phyloP scores from a whole-genome alignment of 257 asterid genomes.

The Cordia subcordata region DNA sequence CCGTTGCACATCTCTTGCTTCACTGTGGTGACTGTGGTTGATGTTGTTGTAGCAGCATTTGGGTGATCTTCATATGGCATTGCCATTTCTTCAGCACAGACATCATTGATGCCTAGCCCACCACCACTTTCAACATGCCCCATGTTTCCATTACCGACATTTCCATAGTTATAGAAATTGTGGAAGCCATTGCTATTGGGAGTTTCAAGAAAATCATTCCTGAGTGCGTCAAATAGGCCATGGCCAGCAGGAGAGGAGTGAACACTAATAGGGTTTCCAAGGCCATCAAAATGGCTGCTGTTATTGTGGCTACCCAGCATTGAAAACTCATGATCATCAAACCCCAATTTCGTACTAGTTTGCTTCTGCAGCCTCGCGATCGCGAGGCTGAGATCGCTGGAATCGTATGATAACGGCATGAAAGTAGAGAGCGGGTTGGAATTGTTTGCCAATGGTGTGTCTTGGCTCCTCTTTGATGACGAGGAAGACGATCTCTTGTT shows the following conservation, averaged over 20 bases:
- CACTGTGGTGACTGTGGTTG: slow-evolving; percentile 51
- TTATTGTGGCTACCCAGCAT: slow-evolving; percentile 21
- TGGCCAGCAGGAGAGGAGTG: neutral
- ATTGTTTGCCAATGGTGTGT: slow-evolving; percentile 24
- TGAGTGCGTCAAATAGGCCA: slow-evolving; percentile 29
- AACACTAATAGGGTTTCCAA: slow-evolving; percentile 18
- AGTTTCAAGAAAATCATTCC: slow-evolving; percentile 40
- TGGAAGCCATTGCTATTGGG: slow-evolving; percentile 33
- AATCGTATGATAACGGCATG: slow-evolving; percentile 30
- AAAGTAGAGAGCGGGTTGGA: slow-evolving; percentile 21
- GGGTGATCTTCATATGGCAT: slow-evolving; percentile 29
- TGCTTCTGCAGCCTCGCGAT: slow-evolving; percentile 72
- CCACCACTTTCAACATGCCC: slow-evolving; percentile 32
- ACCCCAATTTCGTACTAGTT: slow-evolving; percentile 25
- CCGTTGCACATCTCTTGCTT: slow-evolving; percentile 58
- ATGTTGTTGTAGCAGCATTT: slow-evolving; percentile 17
- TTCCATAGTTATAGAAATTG: slow-evolving; percentile 22
- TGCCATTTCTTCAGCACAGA: slow-evolving; percentile 33
- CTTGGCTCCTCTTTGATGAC: slow-evolving; percentile 54
- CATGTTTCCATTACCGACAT: slow-evolving; percentile 5
- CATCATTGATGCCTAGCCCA: slow-evolving; percentile 22
- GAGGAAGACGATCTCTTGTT: slow-evolving; percentile 55
- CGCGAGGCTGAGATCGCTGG: slow-evolving; percentile 50
- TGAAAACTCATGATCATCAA: slow-evolving; percentile 20
- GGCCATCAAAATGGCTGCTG: neutral